These are phyloP conservation scores for Prunus campanulata DNA, from an alignment of 306 rosid species.

Conservation along the genomic window DNA sequence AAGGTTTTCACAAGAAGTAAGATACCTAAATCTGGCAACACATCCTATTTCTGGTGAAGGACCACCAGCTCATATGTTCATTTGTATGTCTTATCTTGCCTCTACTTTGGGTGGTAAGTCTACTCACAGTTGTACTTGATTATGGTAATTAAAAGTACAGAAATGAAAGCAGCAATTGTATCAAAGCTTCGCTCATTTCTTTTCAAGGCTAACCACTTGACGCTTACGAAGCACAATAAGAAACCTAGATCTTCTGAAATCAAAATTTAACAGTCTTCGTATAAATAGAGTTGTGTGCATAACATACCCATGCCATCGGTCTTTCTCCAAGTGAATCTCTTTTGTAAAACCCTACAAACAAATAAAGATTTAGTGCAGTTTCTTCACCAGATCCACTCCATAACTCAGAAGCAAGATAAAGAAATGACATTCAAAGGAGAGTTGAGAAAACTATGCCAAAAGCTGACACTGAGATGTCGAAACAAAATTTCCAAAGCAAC, in stretches of 20 bases:
- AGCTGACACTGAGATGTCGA: neutral
- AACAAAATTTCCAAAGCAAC: slow-evolving; percentile 8
- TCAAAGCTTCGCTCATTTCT: neutral
- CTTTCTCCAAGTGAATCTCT: slow-evolving; percentile 96
- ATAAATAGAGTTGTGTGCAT: slow-evolving; percentile 18
- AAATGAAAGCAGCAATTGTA: neutral
- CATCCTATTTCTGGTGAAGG: neutral
- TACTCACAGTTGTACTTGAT: neutral
- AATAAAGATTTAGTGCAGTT: slow-evolving; percentile 17
- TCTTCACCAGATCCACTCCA: slow-evolving; percentile 6
- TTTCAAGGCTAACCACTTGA: neutral
- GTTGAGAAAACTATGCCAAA: neutral
- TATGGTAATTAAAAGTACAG: neutral
- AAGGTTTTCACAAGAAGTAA: neutral
- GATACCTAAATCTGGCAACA: neutral
- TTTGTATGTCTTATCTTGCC: neutral
- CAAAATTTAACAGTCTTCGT: slow-evolving; percentile 12
- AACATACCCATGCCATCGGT: slow-evolving; percentile 96
- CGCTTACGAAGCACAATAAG: neutral
- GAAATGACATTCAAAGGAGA: neutral
- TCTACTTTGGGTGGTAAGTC: neutral
- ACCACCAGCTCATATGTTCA: neutral
- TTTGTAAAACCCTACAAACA: slow-evolving; percentile 83
- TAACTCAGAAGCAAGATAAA: neutral
- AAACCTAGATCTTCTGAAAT: slow-evolving; percentile 15